Base-by-base conservation (phyloP, 495 filamentous ascomycete species). In the Extremus antarcticus region DNA sequence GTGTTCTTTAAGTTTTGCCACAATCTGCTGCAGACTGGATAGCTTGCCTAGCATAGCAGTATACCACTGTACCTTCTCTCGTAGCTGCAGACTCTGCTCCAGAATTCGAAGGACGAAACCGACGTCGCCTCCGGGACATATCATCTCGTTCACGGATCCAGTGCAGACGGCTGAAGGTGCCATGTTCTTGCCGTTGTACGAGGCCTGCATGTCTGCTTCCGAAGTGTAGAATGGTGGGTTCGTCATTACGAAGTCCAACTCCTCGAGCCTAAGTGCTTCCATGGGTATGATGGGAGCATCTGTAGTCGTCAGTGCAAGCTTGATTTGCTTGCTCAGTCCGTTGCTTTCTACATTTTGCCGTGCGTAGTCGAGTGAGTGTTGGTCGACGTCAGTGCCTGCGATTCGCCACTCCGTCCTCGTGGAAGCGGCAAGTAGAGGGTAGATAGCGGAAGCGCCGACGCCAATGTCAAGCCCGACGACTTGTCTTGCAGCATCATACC, bases 221-320 rank as follows among this genome's bases (percentile, higher is more conserved):
- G 87, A 90, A 20, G 76, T 62, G 71, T 95, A 96, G 71, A 98
- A 98, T 0, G 92, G 92, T 0, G 92, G 92, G 61, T 98, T 98
- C 69, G 83, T 90, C 82, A 96, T 94, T 46, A 80, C 83, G 64
- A 97, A 96, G 66, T 95, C 87, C 35, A 94, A 74, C 2, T 57
- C 47, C 40, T 79, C 69, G n/a, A 82, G 50, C 2, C 68, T 70
- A 1, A 87, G 63, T 0, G 73, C 70, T 25, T 78, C 71, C 4
- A 73, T 55, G 0, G 87, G 82, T 9, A 96, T 74, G 1, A 96
- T 72, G 0, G 71, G 51, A 49, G 75, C 78, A 4, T 70, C 61
- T 0, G 73, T 32, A 1, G 68, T 65, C 0, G 83, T 82, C 25
- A 75, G 66, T 0, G 86, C 54, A 1, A 95, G 68, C 8, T 65